Base-by-base conservation (phyloP, 371 early-diverging fungal species). In the Mortierella sp. region DNA sequence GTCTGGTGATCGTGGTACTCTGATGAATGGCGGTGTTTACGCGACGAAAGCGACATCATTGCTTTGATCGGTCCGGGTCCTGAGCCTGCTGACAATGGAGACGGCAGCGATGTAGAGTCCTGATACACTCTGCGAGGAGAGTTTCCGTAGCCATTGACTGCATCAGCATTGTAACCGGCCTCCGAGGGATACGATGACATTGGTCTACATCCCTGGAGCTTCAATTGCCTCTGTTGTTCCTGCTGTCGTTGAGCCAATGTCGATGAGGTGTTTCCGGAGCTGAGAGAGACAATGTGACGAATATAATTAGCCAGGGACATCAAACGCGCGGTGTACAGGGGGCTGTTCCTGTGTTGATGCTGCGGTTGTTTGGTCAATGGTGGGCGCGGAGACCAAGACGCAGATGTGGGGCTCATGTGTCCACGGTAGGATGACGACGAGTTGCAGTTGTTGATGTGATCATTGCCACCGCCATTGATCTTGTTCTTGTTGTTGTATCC, bases 231-330 rank as follows among this genome's bases (percentile, higher is more conserved):
- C 6, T 58, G 52, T 21, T 45, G 55, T 9, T 50, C 25, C 40
- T 50, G 59, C 6, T 58, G 52, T 21, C 54, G 66, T 46, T 51
- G 53, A 13, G 52, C 51, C 22, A 56, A 21, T 10, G 45, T 31
- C 31, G 60, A 43, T 16, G 60, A 50, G 8, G 65, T 46, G 29
- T 46, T 71, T 25, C 62, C 66, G 4, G 72, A 65, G 27, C 63
- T 63, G 44, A 73, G 57, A 1, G 67, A 58, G 61, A 76, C 49
- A 34, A 76, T 64, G 27, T 76, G 76, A 0, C 76, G 76, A 50
- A 76, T 76, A 61, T 68, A 76, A 60, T 76, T 76, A 54, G 76
- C 68, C 44, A 76, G 27, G 5, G 76, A 68, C 54, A 76, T 57
- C 7, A 76, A 57, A 8, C 65, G 60, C 2, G 76, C 55, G 22